Evolutionary conservation across 192 early-diverging fungal genomes (phyloP), one percentile per base, ranked within the genome.

Genomic region (Podila horticola): DNA sequence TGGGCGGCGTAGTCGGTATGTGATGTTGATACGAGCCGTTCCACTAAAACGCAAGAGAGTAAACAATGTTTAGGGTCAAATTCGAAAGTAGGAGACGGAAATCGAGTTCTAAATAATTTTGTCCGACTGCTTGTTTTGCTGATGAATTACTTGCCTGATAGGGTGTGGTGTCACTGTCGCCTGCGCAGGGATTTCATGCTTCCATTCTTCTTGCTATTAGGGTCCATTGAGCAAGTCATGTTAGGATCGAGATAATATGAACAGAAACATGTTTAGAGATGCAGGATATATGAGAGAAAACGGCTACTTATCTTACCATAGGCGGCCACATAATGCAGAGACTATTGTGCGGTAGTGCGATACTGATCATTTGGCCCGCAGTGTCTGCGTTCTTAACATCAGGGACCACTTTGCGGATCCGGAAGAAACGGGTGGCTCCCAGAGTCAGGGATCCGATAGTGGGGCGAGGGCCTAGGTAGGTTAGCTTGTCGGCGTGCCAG

Each of bases 251-350:
- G 31, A 2, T 12, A 38, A 15, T 2, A 45, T 20, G 19, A 63
- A 11, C 1, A 64, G 33, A 22, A 50, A 30, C 24, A 52, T 38
- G 48, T 3, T 5, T 19, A 49, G 38, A n/a, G 55, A 36, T 70
- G 29, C 41, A 24, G 5, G 0, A 4, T 5, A 28, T 4, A 62
- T 4, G 26, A 29, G 28, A 62, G 48, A 33, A 51, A 36, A n/a
- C 52, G 22, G 33, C 6, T 22, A 24, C 31, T n/a, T 38, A 1
- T 9, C 26, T 57, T 71, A 79, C 75, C 75, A 75, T 75, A 19
- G 84, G 82, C 5, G 84, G 82, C 79, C 82, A 79, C 84, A 85
- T 85, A 15, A 85, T 83, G 20, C 74, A 69, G 22, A 85, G 82
- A 58, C 79, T 83, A 62, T 85, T 85, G 29, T 85, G 84, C 26